These are phyloP conservation scores for Candida sanyiensis DNA, from an alignment of 805 yeast species.

Conservation along the genomic window DNA sequence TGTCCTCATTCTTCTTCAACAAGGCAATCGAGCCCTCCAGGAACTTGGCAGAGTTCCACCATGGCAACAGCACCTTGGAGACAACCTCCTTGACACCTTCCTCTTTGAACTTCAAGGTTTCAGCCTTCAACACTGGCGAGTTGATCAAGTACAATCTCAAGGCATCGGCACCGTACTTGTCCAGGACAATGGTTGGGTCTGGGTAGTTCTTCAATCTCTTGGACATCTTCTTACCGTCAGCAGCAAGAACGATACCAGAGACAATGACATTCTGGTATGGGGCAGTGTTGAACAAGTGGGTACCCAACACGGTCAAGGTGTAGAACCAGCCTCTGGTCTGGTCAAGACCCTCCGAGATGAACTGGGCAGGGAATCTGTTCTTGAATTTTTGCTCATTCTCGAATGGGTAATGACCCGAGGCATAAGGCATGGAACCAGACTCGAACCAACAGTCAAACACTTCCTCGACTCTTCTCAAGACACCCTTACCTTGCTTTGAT, in stretches of 20 bases:
- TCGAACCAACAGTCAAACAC: slow-evolving; percentile 99
- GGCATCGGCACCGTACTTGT: slow-evolving; percentile 96
- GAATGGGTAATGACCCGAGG: slow-evolving; percentile 94
- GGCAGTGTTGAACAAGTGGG: slow-evolving; percentile 85
- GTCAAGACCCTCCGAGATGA: slow-evolving; percentile 97
- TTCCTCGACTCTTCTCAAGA: slow-evolving; percentile 85
- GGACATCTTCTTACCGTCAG: slow-evolving; percentile 99
- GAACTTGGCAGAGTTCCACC: slow-evolving; percentile 98
- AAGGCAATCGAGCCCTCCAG: slow-evolving; percentile 90
- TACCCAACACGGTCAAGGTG: slow-evolving; percentile 91
- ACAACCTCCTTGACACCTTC: slow-evolving; percentile 99
- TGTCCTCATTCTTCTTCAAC: slow-evolving; percentile 65
- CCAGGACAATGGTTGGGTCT: slow-evolving; percentile 77
- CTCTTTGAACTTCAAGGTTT: slow-evolving; percentile 93
- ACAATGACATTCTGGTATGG: slow-evolving; percentile 96
- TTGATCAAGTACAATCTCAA: slow-evolving; percentile 91
- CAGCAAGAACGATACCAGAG: slow-evolving; percentile 92
- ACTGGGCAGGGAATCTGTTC: slow-evolving; percentile 89
- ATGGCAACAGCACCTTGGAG: slow-evolving; percentile 90
- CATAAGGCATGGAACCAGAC: slow-evolving; percentile 98
- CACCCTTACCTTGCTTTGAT: slow-evolving; percentile 83
- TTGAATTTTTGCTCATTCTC: slow-evolving; percentile 70
- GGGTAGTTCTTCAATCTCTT: slow-evolving; percentile 97
- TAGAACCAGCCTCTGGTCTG: slow-evolving; percentile 99
- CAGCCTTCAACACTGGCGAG: slow-evolving; percentile 96